These are phyloP conservation scores for Eimeria acervulina DNA, from an alignment of 169 alveolate genomes.

Conservation along the genomic window DNA sequence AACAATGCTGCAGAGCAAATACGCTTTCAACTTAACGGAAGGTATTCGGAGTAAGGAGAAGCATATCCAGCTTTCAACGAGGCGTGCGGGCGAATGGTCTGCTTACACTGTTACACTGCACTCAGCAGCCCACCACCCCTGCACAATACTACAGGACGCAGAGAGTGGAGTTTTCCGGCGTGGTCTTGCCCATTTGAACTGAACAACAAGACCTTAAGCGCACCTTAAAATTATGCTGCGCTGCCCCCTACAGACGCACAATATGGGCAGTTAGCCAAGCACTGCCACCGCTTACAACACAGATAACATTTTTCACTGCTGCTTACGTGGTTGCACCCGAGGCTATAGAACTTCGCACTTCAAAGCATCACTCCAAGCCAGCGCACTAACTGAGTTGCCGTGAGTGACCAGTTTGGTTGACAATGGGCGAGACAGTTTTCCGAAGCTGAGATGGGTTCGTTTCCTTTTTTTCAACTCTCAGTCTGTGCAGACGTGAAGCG, in stretches of 20 bases:
- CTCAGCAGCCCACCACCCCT: too few relatives aligned
- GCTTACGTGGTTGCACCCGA: not conserved
- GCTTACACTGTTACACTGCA: too few relatives aligned
- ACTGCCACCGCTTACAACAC: not conserved
- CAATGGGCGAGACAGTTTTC: not conserved
- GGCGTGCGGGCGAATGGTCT: too few relatives aligned
- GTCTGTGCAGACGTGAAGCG: not conserved
- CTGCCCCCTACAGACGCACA: not conserved
- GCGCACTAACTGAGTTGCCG: not conserved
- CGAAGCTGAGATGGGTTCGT: not conserved
- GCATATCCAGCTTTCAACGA: not conserved
- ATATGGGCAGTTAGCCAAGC: not conserved
- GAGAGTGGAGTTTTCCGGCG: too few relatives aligned
- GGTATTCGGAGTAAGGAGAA: not conserved
- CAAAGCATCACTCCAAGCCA: not conserved
- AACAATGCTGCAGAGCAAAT: not conserved
- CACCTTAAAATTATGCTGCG: too few relatives aligned
- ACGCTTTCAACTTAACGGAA: too few relatives aligned
- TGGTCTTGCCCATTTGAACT: too few relatives aligned
- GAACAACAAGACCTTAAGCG: too few relatives aligned
- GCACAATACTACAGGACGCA: too few relatives aligned
- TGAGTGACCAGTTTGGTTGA: not conserved
- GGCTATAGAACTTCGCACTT: not conserved
- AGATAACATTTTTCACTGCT: not conserved
- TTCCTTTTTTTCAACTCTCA: not conserved